Evolutionary conservation across 257 asterid genomes (phyloP).

Genomic region (Nicotiana paniculata): DNA sequence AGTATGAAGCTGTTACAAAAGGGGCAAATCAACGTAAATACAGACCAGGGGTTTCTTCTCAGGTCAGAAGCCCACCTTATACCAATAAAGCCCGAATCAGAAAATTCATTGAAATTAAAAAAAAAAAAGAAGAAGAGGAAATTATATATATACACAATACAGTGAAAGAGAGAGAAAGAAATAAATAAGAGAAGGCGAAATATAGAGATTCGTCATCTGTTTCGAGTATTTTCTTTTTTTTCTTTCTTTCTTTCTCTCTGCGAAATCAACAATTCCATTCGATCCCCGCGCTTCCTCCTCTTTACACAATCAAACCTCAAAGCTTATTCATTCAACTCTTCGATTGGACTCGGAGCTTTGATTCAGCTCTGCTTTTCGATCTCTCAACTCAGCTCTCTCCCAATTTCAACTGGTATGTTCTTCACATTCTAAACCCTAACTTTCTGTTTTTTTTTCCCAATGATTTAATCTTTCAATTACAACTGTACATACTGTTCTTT

Average conservation of each 20-base stretch:
- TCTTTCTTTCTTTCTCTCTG: conserved; percentile 25
- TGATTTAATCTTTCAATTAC: neutral
- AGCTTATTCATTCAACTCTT: neutral
- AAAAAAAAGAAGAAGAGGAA: neutral
- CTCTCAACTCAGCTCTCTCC: conserved; percentile 26
- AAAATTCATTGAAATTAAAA: neutral
- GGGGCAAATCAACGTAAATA: neutral
- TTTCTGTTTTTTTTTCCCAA: neutral
- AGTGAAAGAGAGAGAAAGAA: neutral
- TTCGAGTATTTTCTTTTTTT: neutral
- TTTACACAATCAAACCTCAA: neutral
- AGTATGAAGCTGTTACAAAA: neutral
- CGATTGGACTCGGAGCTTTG: conserved; percentile 14
- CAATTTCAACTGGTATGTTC: conserved; percentile 41
- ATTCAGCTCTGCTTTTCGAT: conserved; percentile 32
- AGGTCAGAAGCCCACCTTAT: conserved; percentile 7
- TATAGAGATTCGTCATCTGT: conserved; percentile 48
- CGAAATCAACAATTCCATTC: conserved; percentile 41
- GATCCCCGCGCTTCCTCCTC: conserved; percentile 16
- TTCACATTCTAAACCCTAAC: conserved; percentile 45
- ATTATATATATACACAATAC: neutral
- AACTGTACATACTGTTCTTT: neutral
- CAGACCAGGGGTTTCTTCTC: neutral
- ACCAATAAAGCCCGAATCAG: neutral
- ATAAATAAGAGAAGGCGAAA: conserved; percentile 12